A percentile compares a stretch with the other conserved stretches of the same genome.
Evolutionary conservation across 345 rosid genomes (phyloP).

Genomic region (Gossypium bickii): DNA sequence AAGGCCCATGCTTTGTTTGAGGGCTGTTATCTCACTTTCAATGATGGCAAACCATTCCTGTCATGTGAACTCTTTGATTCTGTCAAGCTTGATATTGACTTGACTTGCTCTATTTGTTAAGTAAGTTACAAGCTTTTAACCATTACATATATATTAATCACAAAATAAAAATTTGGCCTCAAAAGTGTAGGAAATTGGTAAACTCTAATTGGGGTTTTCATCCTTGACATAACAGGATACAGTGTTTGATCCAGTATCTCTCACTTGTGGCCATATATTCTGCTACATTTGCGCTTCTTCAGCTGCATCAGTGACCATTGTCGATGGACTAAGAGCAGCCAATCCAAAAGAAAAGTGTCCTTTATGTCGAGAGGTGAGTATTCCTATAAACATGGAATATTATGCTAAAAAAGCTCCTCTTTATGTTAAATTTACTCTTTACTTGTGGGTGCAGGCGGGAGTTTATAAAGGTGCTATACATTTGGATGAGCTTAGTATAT

Average conservation of each 20-base stretch:
- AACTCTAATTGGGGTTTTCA: neutral
- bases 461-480: constrained; percentile 68
- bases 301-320: constrained; percentile 76
- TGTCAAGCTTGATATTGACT: constrained; percentile 68
- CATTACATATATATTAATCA: neutral
- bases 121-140: constrained; percentile 38
- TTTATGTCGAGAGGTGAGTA: constrained; percentile 73
- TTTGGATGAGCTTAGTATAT: constrained; percentile 71
- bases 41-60: constrained; percentile 71
- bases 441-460: constrained; percentile 34
- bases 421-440: neutral
- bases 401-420: neutral
- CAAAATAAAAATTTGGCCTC: neutral
- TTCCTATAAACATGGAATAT: too few species aligned
- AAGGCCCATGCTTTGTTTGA: constrained; percentile 52
- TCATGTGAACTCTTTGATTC: constrained; percentile 78
- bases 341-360: constrained; percentile 69
- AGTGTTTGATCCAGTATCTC: constrained; percentile 84
- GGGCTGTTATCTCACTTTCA: constrained; percentile 52
- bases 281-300: constrained; percentile 92
- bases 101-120: constrained; percentile 94
- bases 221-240: constrained; percentile 53
- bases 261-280: constrained; percentile 85
- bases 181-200: neutral
- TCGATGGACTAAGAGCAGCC: constrained; percentile 68